A percentile compares a stretch with the other conserved stretches of the same genome.
Conservation (phyloP, 2,329 filamentous ascomycete genomes). For the Trichoderma guizhouense region DNA sequence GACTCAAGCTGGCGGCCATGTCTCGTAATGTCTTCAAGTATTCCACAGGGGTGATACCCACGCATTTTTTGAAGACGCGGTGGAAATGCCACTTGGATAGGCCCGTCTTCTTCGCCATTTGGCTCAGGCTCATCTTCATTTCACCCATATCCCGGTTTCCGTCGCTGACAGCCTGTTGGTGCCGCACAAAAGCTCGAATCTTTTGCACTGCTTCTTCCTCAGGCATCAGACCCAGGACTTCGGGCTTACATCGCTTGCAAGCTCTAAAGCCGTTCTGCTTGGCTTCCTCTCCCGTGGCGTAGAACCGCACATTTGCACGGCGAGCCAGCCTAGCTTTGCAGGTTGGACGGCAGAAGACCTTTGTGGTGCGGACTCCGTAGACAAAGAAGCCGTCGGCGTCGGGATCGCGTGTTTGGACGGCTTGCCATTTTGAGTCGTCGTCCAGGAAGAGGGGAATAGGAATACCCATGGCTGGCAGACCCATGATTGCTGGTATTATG, state of each 20-base stretch:
- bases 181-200: slow-evolving; percentile 33
- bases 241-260: slow-evolving; percentile 56
- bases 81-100: slow-evolving; percentile 58
- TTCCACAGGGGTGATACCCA: slow-evolving; percentile 45
- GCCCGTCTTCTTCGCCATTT: slow-evolving; percentile 48
- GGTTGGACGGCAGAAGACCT: slow-evolving; percentile 57
- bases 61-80: slow-evolving; percentile 54
- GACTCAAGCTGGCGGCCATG: not conserved
- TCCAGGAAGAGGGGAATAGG: slow-evolving; percentile 26
- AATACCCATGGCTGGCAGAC: not conserved
- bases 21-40: slow-evolving; percentile 24
- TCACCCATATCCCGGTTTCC: slow-evolving; percentile 9
- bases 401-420: slow-evolving; percentile 35
- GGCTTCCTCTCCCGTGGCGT: slow-evolving; percentile 44
- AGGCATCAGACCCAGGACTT: slow-evolving; percentile 39
- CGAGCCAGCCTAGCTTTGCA: slow-evolving; percentile 60
- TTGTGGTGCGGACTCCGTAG: slow-evolving; percentile 44
- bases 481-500: not conserved
- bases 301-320: slow-evolving; percentile 58
- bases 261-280: slow-evolving; percentile 48
- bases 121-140: slow-evolving; percentile 35
- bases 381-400: slow-evolving; percentile 40
- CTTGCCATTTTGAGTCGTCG: slow-evolving; percentile 35
- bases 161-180: slow-evolving; percentile 27
- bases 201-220: slow-evolving; percentile 43